Evolutionary conservation across 306 rosid genomes (phyloP).

Genomic region (Biancaea sappan): DNA sequence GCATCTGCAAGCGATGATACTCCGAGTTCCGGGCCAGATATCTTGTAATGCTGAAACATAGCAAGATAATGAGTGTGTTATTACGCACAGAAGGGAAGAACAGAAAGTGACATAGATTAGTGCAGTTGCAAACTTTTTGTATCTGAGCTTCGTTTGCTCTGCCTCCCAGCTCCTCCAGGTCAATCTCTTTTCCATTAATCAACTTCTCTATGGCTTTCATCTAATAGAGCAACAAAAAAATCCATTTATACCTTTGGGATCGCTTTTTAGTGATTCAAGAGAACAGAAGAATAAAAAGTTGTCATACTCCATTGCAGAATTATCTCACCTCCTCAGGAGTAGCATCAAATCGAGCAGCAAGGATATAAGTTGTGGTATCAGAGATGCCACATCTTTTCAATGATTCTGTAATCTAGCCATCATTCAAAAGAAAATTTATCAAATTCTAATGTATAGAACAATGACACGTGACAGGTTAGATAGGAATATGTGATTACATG

Average conservation of each 20-base stretch:
- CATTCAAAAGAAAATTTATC: conserved; percentile 43
- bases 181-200: conserved; percentile 64
- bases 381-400: conserved; percentile 88
- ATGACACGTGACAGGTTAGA: conserved; percentile 6
- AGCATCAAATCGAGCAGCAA: conserved; percentile 79
- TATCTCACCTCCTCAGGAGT: conserved; percentile 68
- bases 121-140: conserved; percentile 59
- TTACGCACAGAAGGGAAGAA: conserved; percentile 1
- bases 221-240: conserved; percentile 36
- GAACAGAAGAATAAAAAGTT: neutral
- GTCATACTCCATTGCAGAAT: conserved; percentile 10
- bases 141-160: conserved; percentile 80
- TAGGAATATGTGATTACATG: conserved; percentile 56
- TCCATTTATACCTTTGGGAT: neutral
- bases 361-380: conserved; percentile 67
- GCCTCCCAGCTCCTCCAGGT: conserved; percentile 67
- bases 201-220: conserved; percentile 70
- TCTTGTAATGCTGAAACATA: conserved; percentile 78
- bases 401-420: conserved; percentile 79
- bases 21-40: conserved; percentile 65
- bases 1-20: conserved; percentile 81
- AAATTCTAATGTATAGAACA: conserved; percentile 10
- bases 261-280: neutral
- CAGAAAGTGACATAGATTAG: neutral
- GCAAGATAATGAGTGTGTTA: conserved; percentile 28